Conservation (phyloP, 2,329 filamentous ascomycete genomes). For the Tetracladium maxilliforme region DNA sequence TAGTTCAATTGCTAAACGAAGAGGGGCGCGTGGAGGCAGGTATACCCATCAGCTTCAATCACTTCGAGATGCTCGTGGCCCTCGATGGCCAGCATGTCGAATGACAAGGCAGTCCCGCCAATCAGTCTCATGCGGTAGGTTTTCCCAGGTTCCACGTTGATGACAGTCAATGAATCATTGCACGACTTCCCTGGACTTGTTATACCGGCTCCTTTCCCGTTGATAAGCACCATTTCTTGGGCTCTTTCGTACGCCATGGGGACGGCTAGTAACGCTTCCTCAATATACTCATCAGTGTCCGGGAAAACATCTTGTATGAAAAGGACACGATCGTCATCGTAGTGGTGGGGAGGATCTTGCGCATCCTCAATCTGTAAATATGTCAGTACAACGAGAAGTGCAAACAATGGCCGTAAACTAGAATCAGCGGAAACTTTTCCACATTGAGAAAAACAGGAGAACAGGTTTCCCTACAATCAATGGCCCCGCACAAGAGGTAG, state of each 20-base stretch:
- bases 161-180: conserved; percentile 27
- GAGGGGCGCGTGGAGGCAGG: conserved; percentile 11
- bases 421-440: too few relatives aligned
- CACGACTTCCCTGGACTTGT: conserved; percentile 14
- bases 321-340: conserved; percentile 45
- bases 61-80: conserved; percentile 38
- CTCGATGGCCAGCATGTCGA: conserved; percentile 38
- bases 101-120: conserved; percentile 37
- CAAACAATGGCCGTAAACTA: too few relatives aligned
- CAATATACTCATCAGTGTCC: conserved; percentile 34
- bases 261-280: conserved; percentile 26
- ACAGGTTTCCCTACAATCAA: conserved; percentile 36
- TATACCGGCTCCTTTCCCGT: conserved; percentile 33
- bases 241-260: conserved; percentile 46
- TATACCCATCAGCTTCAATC: conserved; percentile 41
- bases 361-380: too few relatives aligned
- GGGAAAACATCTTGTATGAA: conserved; percentile 41
- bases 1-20: conserved; percentile 9
- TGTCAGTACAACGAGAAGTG: too few relatives aligned
- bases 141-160: conserved; percentile 42
- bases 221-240: conserved; percentile 38
- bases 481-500: conserved; percentile 27
- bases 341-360: conserved; percentile 33
- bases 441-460: too few relatives aligned
- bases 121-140: conserved; percentile 49